A percentile compares a stretch with the other conserved stretches of the same genome.
Evolutionary conservation across 83 land plant genomes (phyloP).

Genomic region (Picea engelmannii): DNA sequence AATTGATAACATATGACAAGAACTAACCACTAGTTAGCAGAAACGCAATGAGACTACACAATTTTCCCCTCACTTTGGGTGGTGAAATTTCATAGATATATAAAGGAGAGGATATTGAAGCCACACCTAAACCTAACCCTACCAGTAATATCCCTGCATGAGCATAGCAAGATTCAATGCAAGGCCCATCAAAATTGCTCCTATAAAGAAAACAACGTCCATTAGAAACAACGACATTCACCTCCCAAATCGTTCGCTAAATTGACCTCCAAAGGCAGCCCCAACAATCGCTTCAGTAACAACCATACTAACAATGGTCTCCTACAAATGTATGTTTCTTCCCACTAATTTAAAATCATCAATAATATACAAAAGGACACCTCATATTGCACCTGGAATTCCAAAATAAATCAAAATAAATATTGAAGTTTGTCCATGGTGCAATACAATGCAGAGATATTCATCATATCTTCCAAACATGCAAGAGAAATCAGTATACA

Average conservation of each 20-base stretch:
- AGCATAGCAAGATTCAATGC: constrained; percentile 61
- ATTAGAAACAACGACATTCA: constrained; percentile 47
- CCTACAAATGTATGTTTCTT: constrained; percentile 29
- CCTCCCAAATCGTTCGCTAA: constrained; percentile 66
- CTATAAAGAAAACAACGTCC: constrained; percentile 60
- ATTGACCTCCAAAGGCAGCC: constrained; percentile 69
- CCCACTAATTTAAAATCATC: constrained; percentile 52
- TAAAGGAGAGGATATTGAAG: constrained; percentile 83
- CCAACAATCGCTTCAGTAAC: constrained; percentile 83
- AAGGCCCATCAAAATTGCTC: constrained; percentile 72
- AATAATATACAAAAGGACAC: constrained; percentile 57
- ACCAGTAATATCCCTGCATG: constrained; percentile 66
- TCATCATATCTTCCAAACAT: no score
- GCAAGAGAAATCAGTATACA: no score
- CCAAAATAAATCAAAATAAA: not conserved
- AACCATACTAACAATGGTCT: constrained; percentile 85
- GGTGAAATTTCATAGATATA: constrained; percentile 89
- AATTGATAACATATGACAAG: constrained; percentile 65
- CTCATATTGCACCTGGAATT: constrained; percentile 54
- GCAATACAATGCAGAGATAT: no score
- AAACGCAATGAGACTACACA: constrained; percentile 67
- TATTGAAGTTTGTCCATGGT: no score
- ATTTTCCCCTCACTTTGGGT: constrained; percentile 67
- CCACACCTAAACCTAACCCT: constrained; percentile 85
- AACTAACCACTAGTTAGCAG: constrained; percentile 80